Evolutionary conservation across 2,329 filamentous ascomycete genomes (phyloP).

Genomic region (Pseudogymnoascus sp.): DNA sequence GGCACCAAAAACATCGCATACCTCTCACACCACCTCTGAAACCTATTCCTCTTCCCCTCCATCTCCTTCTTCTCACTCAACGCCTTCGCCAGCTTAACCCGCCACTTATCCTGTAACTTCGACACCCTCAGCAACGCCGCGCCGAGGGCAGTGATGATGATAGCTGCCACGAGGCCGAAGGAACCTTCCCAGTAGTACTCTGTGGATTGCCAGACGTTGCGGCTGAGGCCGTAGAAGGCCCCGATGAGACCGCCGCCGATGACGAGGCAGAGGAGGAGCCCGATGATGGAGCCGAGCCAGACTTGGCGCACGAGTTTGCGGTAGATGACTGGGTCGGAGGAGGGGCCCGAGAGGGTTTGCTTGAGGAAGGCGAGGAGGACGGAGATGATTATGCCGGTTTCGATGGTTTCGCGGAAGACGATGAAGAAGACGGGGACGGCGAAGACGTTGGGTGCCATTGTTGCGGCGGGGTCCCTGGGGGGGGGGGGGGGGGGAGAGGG

Average conservation of each 20-base stretch:
- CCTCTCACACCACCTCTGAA: constrained; percentile 63
- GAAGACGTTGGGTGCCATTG: constrained; percentile 62
- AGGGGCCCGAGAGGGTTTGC: constrained; percentile 61
- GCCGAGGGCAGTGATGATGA: constrained; percentile 79
- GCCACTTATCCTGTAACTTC: constrained; percentile 82
- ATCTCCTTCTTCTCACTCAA: constrained; percentile 45
- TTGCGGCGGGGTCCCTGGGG: no score
- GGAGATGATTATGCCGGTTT: constrained; percentile 77
- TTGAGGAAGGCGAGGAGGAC: constrained; percentile 82
- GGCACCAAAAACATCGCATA: constrained; percentile 82
- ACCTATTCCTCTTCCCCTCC: constrained; percentile 32
- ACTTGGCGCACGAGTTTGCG: constrained; percentile 60
- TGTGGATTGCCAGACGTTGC: constrained; percentile 55
- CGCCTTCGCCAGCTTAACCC: constrained; percentile 67
- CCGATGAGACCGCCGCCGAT: constrained; percentile 55
- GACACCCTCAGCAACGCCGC: constrained; percentile 71
- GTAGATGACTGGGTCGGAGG: constrained; percentile 51
- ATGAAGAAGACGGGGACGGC: constrained; percentile 82
- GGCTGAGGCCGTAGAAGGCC: constrained; percentile 58
- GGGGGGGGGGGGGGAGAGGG: neutral
- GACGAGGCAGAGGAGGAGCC: constrained; percentile 48
- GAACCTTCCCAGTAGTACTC: constrained; percentile 77
- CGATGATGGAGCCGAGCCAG: constrained; percentile 47
- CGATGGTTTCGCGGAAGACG: constrained; percentile 76
- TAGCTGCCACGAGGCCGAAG: constrained; percentile 63